phyloP scores from a whole-genome alignment of 768 basidiomycete species.

The Pholiota microspora region DNA sequence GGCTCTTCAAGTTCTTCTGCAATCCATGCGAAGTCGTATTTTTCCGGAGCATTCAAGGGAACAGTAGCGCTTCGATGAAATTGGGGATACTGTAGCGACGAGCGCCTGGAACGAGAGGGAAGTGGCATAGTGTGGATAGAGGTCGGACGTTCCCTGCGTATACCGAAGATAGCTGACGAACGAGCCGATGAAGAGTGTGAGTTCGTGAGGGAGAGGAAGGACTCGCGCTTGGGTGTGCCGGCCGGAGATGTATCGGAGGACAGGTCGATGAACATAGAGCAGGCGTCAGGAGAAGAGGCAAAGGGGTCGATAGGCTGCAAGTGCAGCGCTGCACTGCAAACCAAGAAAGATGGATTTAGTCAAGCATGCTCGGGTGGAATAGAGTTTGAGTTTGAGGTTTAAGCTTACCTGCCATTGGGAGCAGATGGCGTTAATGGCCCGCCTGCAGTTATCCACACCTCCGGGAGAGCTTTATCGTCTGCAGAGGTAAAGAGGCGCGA shows the following conservation, averaged over 20 bases:
- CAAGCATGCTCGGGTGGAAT: background rate
- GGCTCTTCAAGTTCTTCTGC: constrained; percentile 33
- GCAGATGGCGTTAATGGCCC: constrained; percentile 27
- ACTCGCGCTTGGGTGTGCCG: constrained; percentile 30
- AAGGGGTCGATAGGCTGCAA: constrained; percentile 37
- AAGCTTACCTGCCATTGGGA: constrained; percentile 23
- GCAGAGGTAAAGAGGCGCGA: constrained; percentile 14
- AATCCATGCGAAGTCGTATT: constrained; percentile 35
- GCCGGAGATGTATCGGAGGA: constrained; percentile 13
- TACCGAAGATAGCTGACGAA: constrained; percentile 18
- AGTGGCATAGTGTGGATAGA: constrained; percentile 27
- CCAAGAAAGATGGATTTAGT: background rate
- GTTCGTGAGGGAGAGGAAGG: constrained; percentile 39
- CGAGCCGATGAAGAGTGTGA: constrained; percentile 26
- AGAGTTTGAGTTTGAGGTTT: background rate
- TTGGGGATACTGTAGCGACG: constrained; percentile 18
- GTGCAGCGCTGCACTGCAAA: constrained; percentile 13
- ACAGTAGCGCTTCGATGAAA: constrained; percentile 15
- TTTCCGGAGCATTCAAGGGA: constrained; percentile 21
- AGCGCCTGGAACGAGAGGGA: constrained; percentile 24
- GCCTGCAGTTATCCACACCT: constrained; percentile 33
- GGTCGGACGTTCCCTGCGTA: constrained; percentile 20
- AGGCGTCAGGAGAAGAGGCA: constrained; percentile 37
- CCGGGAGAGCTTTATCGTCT: constrained; percentile 17
- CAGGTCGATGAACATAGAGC: constrained; percentile 43